phyloP scores from a whole-genome alignment of 768 basidiomycete species.

The Psilocybe tampanensis region DNA sequence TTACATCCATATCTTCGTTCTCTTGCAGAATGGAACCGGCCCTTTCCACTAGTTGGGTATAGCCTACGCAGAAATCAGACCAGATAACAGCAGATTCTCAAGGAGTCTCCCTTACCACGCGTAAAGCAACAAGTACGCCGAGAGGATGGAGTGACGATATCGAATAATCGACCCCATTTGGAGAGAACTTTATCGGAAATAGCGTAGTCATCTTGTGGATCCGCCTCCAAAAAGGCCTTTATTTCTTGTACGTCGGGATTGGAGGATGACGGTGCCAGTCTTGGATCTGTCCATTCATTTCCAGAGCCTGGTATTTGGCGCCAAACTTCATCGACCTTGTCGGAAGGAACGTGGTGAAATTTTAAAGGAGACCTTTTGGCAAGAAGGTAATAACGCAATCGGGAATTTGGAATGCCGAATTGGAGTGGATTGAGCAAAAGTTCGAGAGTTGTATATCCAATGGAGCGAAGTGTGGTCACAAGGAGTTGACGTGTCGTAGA shows the following conservation, averaged over 20 bases:
- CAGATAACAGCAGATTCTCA: not conserved
- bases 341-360: conserved; percentile 32
- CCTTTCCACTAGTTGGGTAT: conserved; percentile 76
- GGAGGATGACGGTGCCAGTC: conserved; percentile 17
- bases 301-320: conserved; percentile 54
- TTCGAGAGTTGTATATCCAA: conserved; percentile 63
- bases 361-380: conserved; percentile 51
- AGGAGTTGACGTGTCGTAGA: conserved; percentile 65
- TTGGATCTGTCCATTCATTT: conserved; percentile 42
- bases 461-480: conserved; percentile 48
- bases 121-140: conserved; percentile 80
- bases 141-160: conserved; percentile 70
- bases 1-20: conserved; percentile 67
- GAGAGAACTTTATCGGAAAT: conserved; percentile 64
- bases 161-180: conserved; percentile 82
- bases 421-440: conserved; percentile 75
- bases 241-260: conserved; percentile 24
- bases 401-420: conserved; percentile 82
- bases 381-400: conserved; percentile 78
- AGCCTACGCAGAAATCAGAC: conserved; percentile 46
- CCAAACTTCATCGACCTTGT: conserved; percentile 33
- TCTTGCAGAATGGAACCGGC: conserved; percentile 78
- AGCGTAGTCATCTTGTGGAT: conserved; percentile 27
- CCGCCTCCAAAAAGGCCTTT: conserved; percentile 43
- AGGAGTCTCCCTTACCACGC: conserved; percentile 46